phyloP scores from a whole-genome alignment of 2,329 filamentous ascomycete genomes.

The Apiospora koreana region DNA sequence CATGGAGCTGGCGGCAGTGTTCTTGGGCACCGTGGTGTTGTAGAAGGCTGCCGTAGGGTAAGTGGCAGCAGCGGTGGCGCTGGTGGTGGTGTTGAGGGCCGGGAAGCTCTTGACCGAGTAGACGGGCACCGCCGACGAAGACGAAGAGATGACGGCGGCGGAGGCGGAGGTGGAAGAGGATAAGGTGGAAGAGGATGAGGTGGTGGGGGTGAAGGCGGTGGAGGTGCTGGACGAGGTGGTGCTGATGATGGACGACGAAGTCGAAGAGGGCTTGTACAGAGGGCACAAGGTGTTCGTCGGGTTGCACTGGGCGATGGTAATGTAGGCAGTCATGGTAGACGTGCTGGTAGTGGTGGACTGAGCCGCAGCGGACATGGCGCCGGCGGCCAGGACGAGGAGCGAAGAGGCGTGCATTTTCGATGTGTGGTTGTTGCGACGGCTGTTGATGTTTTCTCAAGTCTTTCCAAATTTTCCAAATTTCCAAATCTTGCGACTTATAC shows the following conservation, averaged over 20 bases:
- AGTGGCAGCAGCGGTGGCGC: not conserved
- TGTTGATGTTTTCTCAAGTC: not conserved
- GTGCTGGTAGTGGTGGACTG: conserved; percentile 30
- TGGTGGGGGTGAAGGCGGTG: conserved; percentile 12
- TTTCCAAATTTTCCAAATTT: not conserved
- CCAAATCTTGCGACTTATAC: not conserved
- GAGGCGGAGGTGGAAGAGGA: no score
- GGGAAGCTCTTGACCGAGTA: conserved; percentile 9
- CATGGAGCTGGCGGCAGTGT: conserved; percentile 9
- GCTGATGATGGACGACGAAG: not conserved
- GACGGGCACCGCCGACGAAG: conserved; percentile 14
- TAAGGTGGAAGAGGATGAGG: conserved; percentile 2
- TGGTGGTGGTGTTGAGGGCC: conserved; percentile 14
- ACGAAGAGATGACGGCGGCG: conserved; percentile 12
- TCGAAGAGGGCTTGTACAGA: conserved; percentile 26
- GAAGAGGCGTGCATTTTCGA: conserved; percentile 30
- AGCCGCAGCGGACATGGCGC: conserved; percentile 29
- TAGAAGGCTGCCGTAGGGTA: conserved; percentile 9
- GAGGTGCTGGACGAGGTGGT: conserved; percentile 19
- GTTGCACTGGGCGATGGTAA: conserved; percentile 31
- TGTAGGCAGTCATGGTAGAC: conserved; percentile 28
- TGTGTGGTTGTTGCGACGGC: conserved; percentile 7
- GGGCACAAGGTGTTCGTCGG: conserved; percentile 22
- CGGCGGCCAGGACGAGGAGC: conserved; percentile 27
- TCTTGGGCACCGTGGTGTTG: conserved; percentile 12